A percentile compares a stretch with the other conserved stretches of the same genome.
Conservation (phyloP, 768 basidiomycete genomes). For the Rickenella mellea region DNA sequence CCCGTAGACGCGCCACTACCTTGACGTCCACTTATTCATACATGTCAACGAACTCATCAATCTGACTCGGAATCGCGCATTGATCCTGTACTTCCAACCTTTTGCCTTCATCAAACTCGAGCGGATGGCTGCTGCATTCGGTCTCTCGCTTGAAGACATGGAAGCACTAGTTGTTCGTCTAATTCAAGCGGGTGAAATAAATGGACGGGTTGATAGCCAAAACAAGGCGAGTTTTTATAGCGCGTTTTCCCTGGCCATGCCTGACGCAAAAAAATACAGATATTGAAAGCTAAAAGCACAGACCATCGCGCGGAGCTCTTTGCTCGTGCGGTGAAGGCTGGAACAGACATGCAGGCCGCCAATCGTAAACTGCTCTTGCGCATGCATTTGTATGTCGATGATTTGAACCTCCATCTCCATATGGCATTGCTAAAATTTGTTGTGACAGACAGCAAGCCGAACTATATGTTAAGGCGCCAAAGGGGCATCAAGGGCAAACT, state of each 20-base stretch:
- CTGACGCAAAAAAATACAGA: constrained; percentile 29
- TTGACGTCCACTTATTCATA: constrained; percentile 67
- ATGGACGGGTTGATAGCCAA: constrained; percentile 80
- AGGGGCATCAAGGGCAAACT: no score
- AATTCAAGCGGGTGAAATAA: constrained; percentile 69
- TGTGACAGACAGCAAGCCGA: constrained; percentile 71
- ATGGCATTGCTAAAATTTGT: neutral
- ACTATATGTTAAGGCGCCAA: constrained; percentile 58
- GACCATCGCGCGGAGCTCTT: constrained; percentile 75
- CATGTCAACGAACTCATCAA: constrained; percentile 60
- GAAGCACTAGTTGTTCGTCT: constrained; percentile 67
- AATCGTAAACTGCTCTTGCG: constrained; percentile 75
- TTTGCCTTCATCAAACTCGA: constrained; percentile 79
- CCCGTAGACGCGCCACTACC: constrained; percentile 60
- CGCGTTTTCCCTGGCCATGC: constrained; percentile 4
- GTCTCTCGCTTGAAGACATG: constrained; percentile 64
- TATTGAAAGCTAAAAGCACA: constrained; percentile 69
- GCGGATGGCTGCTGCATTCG: constrained; percentile 81
- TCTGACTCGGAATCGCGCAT: constrained; percentile 66
- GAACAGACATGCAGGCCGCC: constrained; percentile 57
- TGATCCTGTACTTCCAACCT: constrained; percentile 85
- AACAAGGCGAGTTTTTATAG: constrained; percentile 54
- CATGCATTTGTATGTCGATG: constrained; percentile 62
- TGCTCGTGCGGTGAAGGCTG: constrained; percentile 63
- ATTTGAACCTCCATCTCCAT: neutral